These are phyloP conservation scores for Irpex sp. DNA, from an alignment of 1,284 basidiomycete genomes.

Conservation along the genomic window DNA sequence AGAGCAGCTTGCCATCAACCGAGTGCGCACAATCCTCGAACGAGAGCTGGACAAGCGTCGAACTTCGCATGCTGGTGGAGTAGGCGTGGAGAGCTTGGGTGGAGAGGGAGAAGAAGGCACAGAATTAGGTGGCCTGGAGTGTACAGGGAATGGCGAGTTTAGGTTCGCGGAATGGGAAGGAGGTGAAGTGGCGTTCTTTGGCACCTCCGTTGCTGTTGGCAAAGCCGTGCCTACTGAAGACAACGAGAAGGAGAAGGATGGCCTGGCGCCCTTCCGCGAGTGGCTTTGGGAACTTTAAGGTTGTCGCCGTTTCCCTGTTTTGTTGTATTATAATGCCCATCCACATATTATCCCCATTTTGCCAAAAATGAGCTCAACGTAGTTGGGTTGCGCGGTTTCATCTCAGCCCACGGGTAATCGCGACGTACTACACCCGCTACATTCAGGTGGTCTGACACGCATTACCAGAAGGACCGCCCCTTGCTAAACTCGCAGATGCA, in stretches of 20 bases:
- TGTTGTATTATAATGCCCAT: not conserved
- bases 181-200: constrained; percentile 64
- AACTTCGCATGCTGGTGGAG: constrained; percentile 53
- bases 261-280: constrained; percentile 41
- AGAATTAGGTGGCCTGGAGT: constrained; percentile 28
- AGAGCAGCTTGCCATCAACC: constrained; percentile 55
- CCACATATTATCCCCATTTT: not conserved
- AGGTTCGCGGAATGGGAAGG: constrained; percentile 78
- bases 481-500: too few species aligned
- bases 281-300: constrained; percentile 44
- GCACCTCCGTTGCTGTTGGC: constrained; percentile 49
- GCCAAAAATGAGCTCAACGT: not conserved
- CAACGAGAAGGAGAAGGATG: constrained; percentile 34
- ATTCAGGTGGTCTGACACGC: too few species aligned
- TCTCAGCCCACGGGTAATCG: too few species aligned
- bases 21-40: constrained; percentile 72
- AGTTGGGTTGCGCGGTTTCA: not conserved
- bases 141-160: constrained; percentile 44
- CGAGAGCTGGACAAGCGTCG: constrained; percentile 77
- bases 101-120: constrained; percentile 24
- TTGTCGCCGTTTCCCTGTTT: constrained; percentile 13
- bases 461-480: too few species aligned
- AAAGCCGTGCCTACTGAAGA: constrained; percentile 25
- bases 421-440: too few species aligned
- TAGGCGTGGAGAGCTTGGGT: constrained; percentile 70